Percentiles rank a stretch among this genome's conserved stretches.
phyloP scores from a whole-genome alignment of 495 filamentous ascomycete species.

The Pyronema omphalodes region DNA sequence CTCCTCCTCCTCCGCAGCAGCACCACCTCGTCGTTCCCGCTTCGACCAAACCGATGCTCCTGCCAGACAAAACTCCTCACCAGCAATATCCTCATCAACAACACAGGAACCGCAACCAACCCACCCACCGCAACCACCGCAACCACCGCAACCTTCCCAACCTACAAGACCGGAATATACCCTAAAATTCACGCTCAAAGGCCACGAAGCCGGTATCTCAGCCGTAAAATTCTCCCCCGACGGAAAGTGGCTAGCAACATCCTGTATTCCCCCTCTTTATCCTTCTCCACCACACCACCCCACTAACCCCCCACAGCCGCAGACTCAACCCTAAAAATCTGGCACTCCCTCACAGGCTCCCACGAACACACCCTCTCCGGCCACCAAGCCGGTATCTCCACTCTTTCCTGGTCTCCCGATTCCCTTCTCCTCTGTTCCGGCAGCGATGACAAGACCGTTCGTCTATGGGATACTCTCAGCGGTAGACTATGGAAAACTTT shows the following conservation, averaged over 20 bases:
- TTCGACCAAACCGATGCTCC: no score
- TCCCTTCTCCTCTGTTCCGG: conserved; percentile 71
- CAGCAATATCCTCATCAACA: no score
- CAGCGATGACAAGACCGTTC: conserved; percentile 87
- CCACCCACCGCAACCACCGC: no score
- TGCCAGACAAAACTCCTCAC: no score
- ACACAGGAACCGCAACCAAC: no score
- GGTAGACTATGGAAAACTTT: conserved; percentile 41
- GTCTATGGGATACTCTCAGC: conserved; percentile 73
- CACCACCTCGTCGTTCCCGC: no score
- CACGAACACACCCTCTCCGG: conserved; percentile 78
- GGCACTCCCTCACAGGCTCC: conserved; percentile 61
- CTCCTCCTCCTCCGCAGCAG: no score
- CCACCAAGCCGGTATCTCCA: conserved; percentile 79
- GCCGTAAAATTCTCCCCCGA: conserved; percentile 80
- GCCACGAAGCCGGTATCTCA: conserved; percentile 64
- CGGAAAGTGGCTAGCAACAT: conserved; percentile 73
- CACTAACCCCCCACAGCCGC: conserved; percentile 36
- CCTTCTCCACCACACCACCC: background rate
- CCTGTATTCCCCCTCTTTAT: conserved; percentile 34
- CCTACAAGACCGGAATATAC: conserved; percentile 15
- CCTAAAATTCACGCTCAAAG: conserved; percentile 43
- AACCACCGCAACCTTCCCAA: no score
- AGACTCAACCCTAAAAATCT: conserved; percentile 75
- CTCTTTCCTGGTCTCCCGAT: conserved; percentile 80